These are phyloP conservation scores for Epichloe coenophiala DNA, from an alignment of 2,329 filamentous ascomycete species.

Conservation along the genomic window DNA sequence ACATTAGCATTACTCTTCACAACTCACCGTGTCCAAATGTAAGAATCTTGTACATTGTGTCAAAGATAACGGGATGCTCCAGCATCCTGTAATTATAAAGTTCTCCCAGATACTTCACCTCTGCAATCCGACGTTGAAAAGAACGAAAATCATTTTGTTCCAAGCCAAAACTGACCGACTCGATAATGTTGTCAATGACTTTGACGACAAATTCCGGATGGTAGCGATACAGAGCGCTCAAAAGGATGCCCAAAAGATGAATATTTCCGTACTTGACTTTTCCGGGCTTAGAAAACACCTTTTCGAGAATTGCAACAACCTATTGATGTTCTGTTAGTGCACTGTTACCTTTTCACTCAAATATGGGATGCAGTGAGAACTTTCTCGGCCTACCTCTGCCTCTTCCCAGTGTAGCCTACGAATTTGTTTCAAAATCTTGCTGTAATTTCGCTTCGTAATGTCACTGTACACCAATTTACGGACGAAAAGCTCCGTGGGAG, in stretches of 20 bases:
- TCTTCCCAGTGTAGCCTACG: conserved; percentile 97
- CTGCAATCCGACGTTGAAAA: conserved; percentile 86
- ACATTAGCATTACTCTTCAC: not conserved
- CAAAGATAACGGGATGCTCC: conserved; percentile 89
- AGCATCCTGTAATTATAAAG: conserved; percentile 97
- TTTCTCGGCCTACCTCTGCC: conserved; percentile 45
- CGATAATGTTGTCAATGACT: conserved; percentile 85
- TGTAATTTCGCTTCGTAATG: conserved; percentile 85
- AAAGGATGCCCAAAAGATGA: conserved; percentile 78
- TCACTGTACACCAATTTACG: conserved; percentile 88
- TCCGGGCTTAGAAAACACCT: conserved; percentile 88
- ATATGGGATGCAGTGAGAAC: not conserved
- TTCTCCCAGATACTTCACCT: conserved; percentile 92
- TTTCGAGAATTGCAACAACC: conserved; percentile 67
- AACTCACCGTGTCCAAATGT: conserved; percentile 70
- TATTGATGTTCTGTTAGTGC: conserved; percentile 11
- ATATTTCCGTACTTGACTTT: conserved; percentile 98
- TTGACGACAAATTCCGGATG: conserved; percentile 82
- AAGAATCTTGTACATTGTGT: conserved; percentile 85
- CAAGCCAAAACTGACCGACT: conserved; percentile 74
- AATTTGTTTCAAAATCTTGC: conserved; percentile 86
- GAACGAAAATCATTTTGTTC: conserved; percentile 97
- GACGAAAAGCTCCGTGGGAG: conserved; percentile 83
- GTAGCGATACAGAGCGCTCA: conserved; percentile 80
- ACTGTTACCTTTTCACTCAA: not conserved